Base-by-base conservation (phyloP, 805 yeast species). In the Wickerhamiella lipophila region DNA sequence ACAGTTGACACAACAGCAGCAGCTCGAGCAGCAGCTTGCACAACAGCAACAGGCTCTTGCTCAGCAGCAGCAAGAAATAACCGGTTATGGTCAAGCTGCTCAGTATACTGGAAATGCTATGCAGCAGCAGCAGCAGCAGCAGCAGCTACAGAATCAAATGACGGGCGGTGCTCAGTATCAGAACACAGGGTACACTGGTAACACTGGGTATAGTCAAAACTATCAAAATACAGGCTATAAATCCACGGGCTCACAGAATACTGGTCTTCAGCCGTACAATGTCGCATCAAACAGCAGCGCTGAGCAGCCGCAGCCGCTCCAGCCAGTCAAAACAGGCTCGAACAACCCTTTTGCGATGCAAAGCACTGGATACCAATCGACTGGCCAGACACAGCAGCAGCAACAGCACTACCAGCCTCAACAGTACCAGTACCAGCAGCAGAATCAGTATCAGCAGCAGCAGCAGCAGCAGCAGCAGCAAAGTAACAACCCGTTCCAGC, bases 281-380 rank as follows among this genome's bases (percentile, higher is more conserved):
- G 32, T 7, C 11, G n/a, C 32, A 29, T 19, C 18, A 4, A 15
- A 6, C 15, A n/a, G 19, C 11, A 9, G 21, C 9, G 13, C 23
- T 6, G 21, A 26, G 15, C 47, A 26, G 23, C 47, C 47, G 1
- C 39, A 32, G 52, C 62, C 57, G 21, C 64, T 74, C 50, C 69
- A 68, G 56, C 85, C 85, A 3, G 66, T 78, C 55, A 72, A 74
- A 53, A 79, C 88, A 0, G 87, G 87, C 3, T 71, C 83, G 18
- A 82, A 83, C 64, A 83, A 83, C 63, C 94, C 94, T 47, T 83
- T 83, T 63, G 84, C 89, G 0, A 32, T 32, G 40, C 45, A 47
- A 13, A 27, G 53, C 6, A 51, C 56, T 1, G 57, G 56, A 18
- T n/a, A 52, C 32, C 60, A 2, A 62, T 58, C 23, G 44, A 49